Percentiles rank a stretch among this genome's conserved stretches.
Conservation (phyloP, 2,329 filamentous ascomycete genomes). For the Apiospora hydei region DNA sequence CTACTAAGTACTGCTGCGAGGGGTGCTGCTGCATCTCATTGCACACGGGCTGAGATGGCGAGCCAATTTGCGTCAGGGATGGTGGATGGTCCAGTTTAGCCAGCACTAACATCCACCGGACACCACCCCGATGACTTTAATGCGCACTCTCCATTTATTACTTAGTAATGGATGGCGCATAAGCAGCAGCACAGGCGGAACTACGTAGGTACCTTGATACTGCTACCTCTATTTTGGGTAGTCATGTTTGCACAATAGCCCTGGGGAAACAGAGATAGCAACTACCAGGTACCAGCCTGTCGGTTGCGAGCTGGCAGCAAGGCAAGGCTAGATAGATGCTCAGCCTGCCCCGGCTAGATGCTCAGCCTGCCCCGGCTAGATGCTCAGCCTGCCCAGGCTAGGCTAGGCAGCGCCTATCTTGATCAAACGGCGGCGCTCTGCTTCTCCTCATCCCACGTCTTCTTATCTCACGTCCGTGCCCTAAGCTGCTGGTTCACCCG, state of each 20-base stretch:
- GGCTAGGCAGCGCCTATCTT: neutral
- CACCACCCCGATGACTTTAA: neutral
- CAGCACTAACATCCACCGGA: neutral
- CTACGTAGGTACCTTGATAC: neutral
- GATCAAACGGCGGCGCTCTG: constrained; percentile 2
- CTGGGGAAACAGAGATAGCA: neutral
- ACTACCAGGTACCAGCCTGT: neutral
- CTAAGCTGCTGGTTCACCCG: neutral
- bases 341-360: neutral
- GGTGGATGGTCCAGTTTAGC: neutral
- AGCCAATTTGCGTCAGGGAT: constrained; percentile 3
- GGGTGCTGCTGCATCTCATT: neutral
- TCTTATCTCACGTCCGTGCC: neutral
- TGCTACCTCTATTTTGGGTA: neutral
- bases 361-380: neutral
- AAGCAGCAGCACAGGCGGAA: neutral
- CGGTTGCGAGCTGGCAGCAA: no score
- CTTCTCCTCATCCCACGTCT: neutral
- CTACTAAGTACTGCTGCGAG: neutral
- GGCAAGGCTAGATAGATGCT: no score
- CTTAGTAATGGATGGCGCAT: neutral
- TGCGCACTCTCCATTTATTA: constrained; percentile 17
- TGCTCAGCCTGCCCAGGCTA: neutral
- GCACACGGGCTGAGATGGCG: constrained; percentile 5
- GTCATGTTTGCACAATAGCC: neutral